Conservation (phyloP, 2,329 filamentous ascomycete species). For the Aspergillus sergii region DNA sequence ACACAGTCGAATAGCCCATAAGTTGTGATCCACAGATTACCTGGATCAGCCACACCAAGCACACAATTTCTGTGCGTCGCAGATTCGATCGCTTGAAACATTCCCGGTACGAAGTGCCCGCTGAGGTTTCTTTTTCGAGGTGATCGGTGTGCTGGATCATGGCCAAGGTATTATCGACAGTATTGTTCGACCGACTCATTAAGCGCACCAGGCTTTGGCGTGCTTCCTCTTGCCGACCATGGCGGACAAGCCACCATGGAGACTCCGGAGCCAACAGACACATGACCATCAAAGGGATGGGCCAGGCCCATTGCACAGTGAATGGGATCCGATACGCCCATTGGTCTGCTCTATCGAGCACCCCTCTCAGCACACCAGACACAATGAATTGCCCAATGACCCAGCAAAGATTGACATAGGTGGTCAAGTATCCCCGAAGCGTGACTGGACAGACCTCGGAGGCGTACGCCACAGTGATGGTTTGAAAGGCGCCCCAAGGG, state of each 20-base stretch:
- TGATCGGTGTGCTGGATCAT: background rate
- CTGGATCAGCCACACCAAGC: background rate
- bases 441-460: slow-evolving; percentile 32
- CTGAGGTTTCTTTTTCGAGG: background rate
- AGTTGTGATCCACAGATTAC: background rate
- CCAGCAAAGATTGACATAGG: background rate
- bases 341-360: slow-evolving; percentile 31
- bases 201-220: no score
- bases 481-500: slow-evolving; percentile 41
- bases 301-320: slow-evolving; percentile 37
- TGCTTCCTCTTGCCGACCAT: slow-evolving; percentile 40
- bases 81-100: background rate
- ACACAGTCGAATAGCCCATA: background rate
- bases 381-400: slow-evolving; percentile 39
- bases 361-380: slow-evolving; percentile 36
- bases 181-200: background rate
- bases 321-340: slow-evolving; percentile 44
- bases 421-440: background rate
- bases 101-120: background rate
- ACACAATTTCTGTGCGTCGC: background rate
- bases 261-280: slow-evolving; percentile 33
- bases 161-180: background rate
- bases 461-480: slow-evolving; percentile 28
- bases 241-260: slow-evolving; percentile 45
- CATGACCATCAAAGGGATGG: slow-evolving; percentile 23